A percentile compares a stretch with the other conserved stretches of the same genome.
Evolutionary conservation across 768 basidiomycete species (phyloP).

Genomic region (Podaxis pistillaris): DNA sequence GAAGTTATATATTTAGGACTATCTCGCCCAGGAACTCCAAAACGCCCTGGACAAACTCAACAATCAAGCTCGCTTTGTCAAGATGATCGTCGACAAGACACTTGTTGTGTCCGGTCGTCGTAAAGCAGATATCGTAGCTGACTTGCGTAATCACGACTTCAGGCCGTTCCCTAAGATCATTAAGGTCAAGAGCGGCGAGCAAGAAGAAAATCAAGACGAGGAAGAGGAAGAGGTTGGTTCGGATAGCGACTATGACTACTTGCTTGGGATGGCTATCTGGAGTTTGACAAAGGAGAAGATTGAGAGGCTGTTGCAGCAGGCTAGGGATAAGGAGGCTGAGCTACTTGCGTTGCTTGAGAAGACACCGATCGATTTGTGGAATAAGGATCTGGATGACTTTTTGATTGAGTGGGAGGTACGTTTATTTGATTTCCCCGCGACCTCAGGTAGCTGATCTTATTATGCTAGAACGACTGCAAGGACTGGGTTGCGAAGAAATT

Average conservation of each 20-base stretch:
- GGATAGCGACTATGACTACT: conserved; percentile 82
- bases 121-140: conserved; percentile 80
- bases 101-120: conserved; percentile 84
- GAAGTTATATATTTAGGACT: conserved; percentile 53
- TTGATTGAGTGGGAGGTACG: conserved; percentile 81
- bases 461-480: conserved; percentile 40
- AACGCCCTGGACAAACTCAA: conserved; percentile 77
- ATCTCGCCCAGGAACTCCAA: conserved; percentile 80
- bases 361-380: conserved; percentile 85
- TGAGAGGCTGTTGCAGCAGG: conserved; percentile 77
- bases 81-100: conserved; percentile 90
- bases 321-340: conserved; percentile 79
- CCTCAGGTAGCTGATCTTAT: conserved; percentile 12
- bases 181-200: conserved; percentile 61
- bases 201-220: conserved; percentile 42
- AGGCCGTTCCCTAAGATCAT: conserved; percentile 84
- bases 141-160: conserved; percentile 83
- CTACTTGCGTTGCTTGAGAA: conserved; percentile 74
- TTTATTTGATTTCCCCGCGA: conserved; percentile 14
- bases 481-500: conserved; percentile 43
- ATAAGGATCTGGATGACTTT: conserved; percentile 83
- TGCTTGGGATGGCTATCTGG: conserved; percentile 93
- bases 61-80: conserved; percentile 95
- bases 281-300: conserved; percentile 96
- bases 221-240: conserved; percentile 45